Evolutionary conservation across 2,329 filamentous ascomycete genomes (phyloP).

Genomic region (Bertia moriformis): DNA sequence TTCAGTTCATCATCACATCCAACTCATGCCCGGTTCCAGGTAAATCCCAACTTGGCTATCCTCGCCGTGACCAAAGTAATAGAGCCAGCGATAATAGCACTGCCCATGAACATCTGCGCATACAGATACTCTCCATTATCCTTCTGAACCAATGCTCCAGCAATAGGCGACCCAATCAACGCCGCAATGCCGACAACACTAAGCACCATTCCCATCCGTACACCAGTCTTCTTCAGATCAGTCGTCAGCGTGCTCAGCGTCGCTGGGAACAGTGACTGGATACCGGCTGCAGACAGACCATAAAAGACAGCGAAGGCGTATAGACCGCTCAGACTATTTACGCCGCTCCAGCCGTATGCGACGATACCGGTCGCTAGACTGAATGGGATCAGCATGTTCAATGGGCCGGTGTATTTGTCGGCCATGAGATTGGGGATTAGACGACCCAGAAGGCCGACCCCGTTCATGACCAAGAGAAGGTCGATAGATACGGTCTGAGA

Average conservation of each 20-base stretch:
- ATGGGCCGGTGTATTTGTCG: conserved; percentile 30
- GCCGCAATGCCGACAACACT: conserved; percentile 30
- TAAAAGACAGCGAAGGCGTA: conserved; percentile 35
- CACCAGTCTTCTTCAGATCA: conserved; percentile 33
- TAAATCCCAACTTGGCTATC: not conserved
- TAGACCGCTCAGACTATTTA: conserved; percentile 22
- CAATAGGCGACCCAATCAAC: conserved; percentile 37
- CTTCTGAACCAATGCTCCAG: conserved; percentile 30
- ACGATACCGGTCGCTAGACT: conserved; percentile 14
- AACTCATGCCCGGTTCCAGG: not conserved
- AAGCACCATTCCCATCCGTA: conserved; percentile 42
- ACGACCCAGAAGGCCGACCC: conserved; percentile 30
- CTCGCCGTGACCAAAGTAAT: not conserved
- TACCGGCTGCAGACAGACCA: conserved; percentile 30
- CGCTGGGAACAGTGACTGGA: conserved; percentile 36
- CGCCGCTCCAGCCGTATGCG: conserved; percentile 32
- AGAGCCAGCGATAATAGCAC: not conserved
- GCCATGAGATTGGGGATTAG: conserved; percentile 29
- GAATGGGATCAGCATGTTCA: conserved; percentile 33
- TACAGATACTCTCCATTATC: conserved; percentile 28
- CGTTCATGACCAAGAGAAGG: conserved; percentile 36
- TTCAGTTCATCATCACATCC: too few relatives aligned
- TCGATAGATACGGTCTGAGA: conserved; percentile 27
- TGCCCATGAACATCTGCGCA: conserved; percentile 33
- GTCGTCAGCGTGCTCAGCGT: conserved; percentile 31